phyloP scores from a whole-genome alignment of 2,329 filamentous ascomycete genomes.

The Hirsutella rhossiliensis region DNA sequence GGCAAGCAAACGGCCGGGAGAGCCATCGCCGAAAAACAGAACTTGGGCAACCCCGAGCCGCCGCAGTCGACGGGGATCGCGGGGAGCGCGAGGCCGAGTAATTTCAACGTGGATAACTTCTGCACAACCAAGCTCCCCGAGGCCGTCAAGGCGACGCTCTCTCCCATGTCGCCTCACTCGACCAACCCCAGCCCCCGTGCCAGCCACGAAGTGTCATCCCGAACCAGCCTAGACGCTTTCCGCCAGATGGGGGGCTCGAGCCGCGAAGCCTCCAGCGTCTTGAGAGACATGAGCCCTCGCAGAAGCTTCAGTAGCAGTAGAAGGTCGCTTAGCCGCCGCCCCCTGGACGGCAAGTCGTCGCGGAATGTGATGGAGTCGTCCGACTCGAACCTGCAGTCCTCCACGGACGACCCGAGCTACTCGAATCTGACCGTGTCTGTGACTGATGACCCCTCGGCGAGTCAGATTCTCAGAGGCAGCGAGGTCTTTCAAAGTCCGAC shows the following conservation, averaged over 20 bases:
- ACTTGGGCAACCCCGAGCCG: constrained; percentile 2
- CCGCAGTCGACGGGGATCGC: constrained; percentile 15
- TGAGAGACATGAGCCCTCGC: constrained; percentile 29
- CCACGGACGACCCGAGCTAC: constrained; percentile 59
- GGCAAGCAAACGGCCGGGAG: constrained; percentile 19
- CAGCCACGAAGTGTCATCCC: constrained; percentile 37
- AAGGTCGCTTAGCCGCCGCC: constrained; percentile 37
- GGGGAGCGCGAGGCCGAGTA: constrained; percentile 9
- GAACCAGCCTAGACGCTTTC: constrained; percentile 42
- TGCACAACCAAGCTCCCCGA: constrained; percentile 36
- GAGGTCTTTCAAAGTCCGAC: constrained; percentile 80
- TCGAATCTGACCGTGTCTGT: constrained; percentile 59
- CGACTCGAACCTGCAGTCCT: constrained; percentile 64
- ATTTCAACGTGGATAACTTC: constrained; percentile 15
- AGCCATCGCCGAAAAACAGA: constrained; percentile 6
- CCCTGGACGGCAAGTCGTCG: constrained; percentile 28
- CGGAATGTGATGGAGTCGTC: constrained; percentile 50
- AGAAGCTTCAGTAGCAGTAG: constrained; percentile 54
- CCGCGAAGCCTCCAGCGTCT: constrained; percentile 34
- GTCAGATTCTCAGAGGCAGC: constrained; percentile 78
- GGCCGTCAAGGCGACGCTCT: constrained; percentile 48
- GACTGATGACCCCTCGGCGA: constrained; percentile 72
- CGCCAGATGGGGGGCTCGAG: constrained; percentile 36
- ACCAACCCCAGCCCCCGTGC: constrained; percentile 38
- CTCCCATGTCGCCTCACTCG: constrained; percentile 34